Conservation (phyloP, 805 yeast species). For the Metschnikowia cubensis region DNA sequence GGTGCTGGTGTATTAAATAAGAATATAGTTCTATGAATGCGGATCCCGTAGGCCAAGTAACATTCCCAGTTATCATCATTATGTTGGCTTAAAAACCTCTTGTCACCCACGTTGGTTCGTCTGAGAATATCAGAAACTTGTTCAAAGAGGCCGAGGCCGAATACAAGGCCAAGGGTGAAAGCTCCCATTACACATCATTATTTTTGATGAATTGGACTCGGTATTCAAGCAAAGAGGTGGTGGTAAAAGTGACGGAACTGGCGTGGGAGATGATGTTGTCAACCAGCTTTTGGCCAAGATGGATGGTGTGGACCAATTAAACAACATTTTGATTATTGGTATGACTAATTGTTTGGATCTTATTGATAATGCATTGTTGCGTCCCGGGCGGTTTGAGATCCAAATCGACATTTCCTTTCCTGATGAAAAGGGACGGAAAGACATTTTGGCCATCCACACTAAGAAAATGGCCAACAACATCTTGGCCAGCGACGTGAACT, state of each 20-base stretch:
- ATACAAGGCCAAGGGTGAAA: conserved; percentile 88
- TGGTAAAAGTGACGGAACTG: conserved; percentile 88
- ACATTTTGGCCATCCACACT: conserved; percentile 89
- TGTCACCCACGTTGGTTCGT: conserved; percentile 95
- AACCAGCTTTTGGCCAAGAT: conserved; percentile 94
- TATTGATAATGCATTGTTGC: conserved; percentile 85
- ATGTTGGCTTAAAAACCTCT: no score
- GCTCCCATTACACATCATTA: conserved; percentile 89
- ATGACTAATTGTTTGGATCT: conserved; percentile 96
- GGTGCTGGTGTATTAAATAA: no score
- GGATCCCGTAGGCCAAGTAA: no score
- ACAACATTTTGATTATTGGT: conserved; percentile 92
- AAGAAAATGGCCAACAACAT: conserved; percentile 81
- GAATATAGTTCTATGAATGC: no score
- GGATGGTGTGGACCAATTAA: conserved; percentile 98
- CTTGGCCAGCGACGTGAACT: conserved; percentile 72
- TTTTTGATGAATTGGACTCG: conserved; percentile 95
- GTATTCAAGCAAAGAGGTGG: conserved; percentile 98
- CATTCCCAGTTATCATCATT: no score
- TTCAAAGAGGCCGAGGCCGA: conserved; percentile 98
- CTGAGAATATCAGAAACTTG: conserved; percentile 90
- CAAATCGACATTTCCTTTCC: conserved; percentile 95
- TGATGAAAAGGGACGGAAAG: conserved; percentile 87
- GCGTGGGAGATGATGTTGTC: conserved; percentile 97
- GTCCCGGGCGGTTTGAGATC: conserved; percentile 98